Evolutionary conservation across 1,284 basidiomycete species (phyloP).

Genomic region (Gomphus bonarii): DNA sequence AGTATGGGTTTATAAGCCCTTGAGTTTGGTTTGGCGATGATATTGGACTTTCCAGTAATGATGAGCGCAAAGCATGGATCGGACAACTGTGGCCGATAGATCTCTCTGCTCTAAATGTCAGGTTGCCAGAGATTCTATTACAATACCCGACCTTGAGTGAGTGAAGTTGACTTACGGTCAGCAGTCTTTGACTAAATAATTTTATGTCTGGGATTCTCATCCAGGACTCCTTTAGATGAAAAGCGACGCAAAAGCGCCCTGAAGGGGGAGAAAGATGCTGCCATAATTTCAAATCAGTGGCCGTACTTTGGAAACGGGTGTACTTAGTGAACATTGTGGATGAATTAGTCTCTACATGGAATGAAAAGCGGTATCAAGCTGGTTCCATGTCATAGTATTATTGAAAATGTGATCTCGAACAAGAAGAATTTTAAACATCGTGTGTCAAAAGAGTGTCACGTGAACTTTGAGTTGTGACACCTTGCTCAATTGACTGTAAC

Average conservation of each 20-base stretch:
- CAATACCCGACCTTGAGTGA: constrained; percentile 62
- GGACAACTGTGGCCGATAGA: constrained; percentile 59
- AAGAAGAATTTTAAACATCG: too few relatives aligned
- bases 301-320: too few relatives aligned
- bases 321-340: too few relatives aligned
- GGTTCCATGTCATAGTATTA: too few relatives aligned
- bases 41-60: constrained; percentile 31
- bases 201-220: constrained; percentile 45
- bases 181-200: neutral
- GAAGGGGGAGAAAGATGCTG: constrained; percentile 41
- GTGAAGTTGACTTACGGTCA: constrained; percentile 16
- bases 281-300: constrained; percentile 15
- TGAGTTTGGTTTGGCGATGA: too few relatives aligned
- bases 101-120: constrained; percentile 40
- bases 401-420: too few relatives aligned
- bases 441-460: too few relatives aligned
- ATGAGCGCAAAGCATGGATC: constrained; percentile 58
- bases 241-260: constrained; percentile 38
- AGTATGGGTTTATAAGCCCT: neutral
- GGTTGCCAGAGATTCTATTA: constrained; percentile 43
- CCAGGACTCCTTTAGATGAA: constrained; percentile 34
- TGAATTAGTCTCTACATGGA: too few relatives aligned
- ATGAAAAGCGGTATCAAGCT: too few relatives aligned
- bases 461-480: too few relatives aligned
- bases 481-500: neutral